phyloP scores from a whole-genome alignment of 768 basidiomycete genomes.

The Rhodotorula toruloides region DNA sequence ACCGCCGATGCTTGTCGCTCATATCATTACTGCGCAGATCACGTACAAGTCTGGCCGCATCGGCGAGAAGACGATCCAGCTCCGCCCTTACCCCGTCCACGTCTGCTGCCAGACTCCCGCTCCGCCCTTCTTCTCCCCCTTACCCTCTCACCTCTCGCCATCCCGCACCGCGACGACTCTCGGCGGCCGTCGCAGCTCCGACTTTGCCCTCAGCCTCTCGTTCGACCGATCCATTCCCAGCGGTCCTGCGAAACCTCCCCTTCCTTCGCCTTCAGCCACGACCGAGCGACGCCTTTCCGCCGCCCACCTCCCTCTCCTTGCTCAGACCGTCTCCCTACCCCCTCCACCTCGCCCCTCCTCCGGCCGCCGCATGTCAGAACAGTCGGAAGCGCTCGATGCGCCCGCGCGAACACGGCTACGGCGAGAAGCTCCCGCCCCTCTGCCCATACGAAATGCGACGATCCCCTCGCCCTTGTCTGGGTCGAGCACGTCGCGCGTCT shows the following conservation, averaged over 20 bases:
- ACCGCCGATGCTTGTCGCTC: no score
- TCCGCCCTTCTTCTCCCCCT: not conserved
- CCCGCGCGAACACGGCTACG: slow-evolving; percentile 14
- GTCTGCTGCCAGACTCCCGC: not conserved
- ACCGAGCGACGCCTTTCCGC: not conserved
- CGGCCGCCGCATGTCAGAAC: slow-evolving; percentile 18
- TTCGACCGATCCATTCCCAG: not conserved
- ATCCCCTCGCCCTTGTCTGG: not conserved
- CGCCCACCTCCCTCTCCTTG: not conserved
- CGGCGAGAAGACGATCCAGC: not conserved
- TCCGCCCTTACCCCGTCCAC: not conserved
- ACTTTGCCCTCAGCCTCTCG: slow-evolving; percentile 5
- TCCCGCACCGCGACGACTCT: no score
- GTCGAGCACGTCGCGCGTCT: not conserved
- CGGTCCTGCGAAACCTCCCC: not conserved
- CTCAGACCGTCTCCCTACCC: not conserved
- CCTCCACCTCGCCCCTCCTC: not conserved
- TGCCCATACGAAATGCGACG: not conserved
- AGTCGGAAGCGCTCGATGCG: slow-evolving; percentile 7
- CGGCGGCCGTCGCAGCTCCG: slow-evolving; percentile 1
- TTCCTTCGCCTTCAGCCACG: not conserved
- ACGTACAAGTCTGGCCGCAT: slow-evolving; percentile 5
- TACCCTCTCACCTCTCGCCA: not conserved
- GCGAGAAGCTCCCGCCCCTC: slow-evolving; percentile 1
- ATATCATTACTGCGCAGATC: no score